phyloP scores from a whole-genome alignment of 805 yeast species.

The Suhomyces prunicola region DNA sequence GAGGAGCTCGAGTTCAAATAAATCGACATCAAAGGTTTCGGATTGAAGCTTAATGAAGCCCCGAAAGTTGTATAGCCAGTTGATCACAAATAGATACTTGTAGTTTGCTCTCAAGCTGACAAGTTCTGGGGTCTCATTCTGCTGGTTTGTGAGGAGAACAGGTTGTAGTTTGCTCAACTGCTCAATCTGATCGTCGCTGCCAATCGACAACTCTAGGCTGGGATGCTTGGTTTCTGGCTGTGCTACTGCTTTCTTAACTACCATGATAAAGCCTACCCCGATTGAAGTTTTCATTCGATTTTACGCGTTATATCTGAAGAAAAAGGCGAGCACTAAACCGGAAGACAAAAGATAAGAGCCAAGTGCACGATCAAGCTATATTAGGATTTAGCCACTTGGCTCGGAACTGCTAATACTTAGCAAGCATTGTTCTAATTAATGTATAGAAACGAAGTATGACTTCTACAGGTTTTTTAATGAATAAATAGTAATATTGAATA shows the following conservation, averaged over 20 bases:
- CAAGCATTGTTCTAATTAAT: too few relatives aligned
- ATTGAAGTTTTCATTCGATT: not conserved
- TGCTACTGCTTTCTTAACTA: slow-evolving; percentile 2
- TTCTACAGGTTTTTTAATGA: not conserved
- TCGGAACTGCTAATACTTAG: too few relatives aligned
- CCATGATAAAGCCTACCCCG: slow-evolving; percentile 1
- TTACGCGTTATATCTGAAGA: not conserved
- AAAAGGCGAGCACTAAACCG: not conserved
- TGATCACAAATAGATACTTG: slow-evolving; percentile 31
- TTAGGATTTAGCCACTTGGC: too few relatives aligned
- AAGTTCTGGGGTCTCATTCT: slow-evolving; percentile 7
- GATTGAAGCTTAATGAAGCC: slow-evolving; percentile 47
- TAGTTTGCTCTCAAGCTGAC: slow-evolving; percentile 12
- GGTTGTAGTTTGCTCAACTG: slow-evolving; percentile 11
- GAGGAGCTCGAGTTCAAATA: slow-evolving; percentile 60
- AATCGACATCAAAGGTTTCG: slow-evolving; percentile 56
- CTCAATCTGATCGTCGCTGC: slow-evolving; percentile 10
- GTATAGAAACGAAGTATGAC: too few relatives aligned
- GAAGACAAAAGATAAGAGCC: not conserved
- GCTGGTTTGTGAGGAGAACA: slow-evolving; percentile 10
- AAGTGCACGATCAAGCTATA: too few relatives aligned
- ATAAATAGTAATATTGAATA: not conserved
- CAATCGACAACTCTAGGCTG: slow-evolving; percentile 5
- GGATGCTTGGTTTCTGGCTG: not conserved
- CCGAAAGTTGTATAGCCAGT: slow-evolving; percentile 57